phyloP scores from a whole-genome alignment of 2,329 filamentous ascomycete genomes.

The Rutstroemia sp. region DNA sequence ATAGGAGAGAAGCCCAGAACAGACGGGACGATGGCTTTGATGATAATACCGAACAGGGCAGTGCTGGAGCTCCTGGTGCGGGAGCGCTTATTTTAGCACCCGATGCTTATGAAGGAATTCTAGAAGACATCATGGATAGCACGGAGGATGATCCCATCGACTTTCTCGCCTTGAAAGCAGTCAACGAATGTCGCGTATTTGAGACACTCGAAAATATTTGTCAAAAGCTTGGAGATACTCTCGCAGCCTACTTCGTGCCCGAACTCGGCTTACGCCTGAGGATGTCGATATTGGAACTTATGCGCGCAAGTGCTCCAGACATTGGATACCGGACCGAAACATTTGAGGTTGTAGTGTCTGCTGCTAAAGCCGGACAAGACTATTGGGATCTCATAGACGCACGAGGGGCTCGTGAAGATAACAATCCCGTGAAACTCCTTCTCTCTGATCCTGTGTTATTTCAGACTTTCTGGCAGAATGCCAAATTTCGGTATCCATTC shows the following conservation, averaged over 20 bases:
- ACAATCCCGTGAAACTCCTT: conserved; percentile 41
- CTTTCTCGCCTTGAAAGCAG: conserved; percentile 38
- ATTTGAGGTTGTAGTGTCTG: conserved; percentile 27
- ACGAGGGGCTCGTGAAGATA: conserved; percentile 34
- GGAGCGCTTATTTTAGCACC: conserved; percentile 37
- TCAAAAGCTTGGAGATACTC: conserved; percentile 33
- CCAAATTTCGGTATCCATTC: conserved; percentile 74
- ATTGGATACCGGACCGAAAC: conserved; percentile 31
- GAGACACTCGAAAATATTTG: conserved; percentile 39
- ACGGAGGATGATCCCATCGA: conserved; percentile 36
- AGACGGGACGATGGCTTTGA: conserved; percentile 2
- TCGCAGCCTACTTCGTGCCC: conserved; percentile 33
- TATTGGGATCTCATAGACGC: conserved; percentile 28
- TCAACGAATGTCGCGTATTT: conserved; percentile 41
- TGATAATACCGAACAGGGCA: conserved; percentile 33
- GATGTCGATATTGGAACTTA: conserved; percentile 28
- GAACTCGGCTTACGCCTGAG: conserved; percentile 32
- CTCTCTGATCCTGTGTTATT: conserved; percentile 35
- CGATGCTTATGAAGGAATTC: conserved; percentile 35
- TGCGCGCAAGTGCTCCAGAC: conserved; percentile 23
- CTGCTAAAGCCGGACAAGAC: conserved; percentile 23
- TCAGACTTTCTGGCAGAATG: conserved; percentile 48
- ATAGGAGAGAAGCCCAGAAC: conserved; percentile 4
- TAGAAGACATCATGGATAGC: conserved; percentile 35
- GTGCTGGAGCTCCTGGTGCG: conserved; percentile 37